phyloP scores from a whole-genome alignment of 441 rosid genomes.

The Pelargonium myrrhifolium region DNA sequence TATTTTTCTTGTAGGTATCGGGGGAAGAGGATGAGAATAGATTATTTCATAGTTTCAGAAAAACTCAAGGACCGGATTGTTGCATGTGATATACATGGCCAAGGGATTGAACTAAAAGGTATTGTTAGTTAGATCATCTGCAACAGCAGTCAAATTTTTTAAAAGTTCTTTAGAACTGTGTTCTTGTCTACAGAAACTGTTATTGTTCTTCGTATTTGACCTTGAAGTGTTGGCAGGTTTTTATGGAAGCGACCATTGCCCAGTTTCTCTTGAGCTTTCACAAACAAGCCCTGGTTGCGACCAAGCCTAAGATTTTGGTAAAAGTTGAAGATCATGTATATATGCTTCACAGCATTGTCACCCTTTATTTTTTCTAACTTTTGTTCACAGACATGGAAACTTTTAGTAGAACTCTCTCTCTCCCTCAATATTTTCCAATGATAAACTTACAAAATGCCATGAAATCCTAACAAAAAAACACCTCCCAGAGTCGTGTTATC shows the following conservation, averaged over 20 bases:
- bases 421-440: too few relatives aligned
- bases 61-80: slow-evolving; percentile 54
- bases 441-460: too few relatives aligned
- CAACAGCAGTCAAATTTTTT: neutral
- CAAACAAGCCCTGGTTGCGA: slow-evolving; percentile 24
- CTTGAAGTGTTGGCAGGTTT: slow-evolving; percentile 43
- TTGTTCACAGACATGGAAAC: neutral
- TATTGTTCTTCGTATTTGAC: neutral
- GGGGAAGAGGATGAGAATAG: slow-evolving; percentile 92
- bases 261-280: slow-evolving; percentile 71
- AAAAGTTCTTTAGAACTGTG: neutral
- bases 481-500: too few relatives aligned
- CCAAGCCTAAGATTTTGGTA: slow-evolving; percentile 12
- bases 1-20: slow-evolving; percentile 48
- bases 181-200: neutral
- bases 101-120: slow-evolving; percentile 83
- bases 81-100: slow-evolving; percentile 73
- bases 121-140: neutral
- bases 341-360: neutral
- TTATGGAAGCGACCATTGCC: slow-evolving; percentile 90
- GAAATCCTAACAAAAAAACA: too few relatives aligned
- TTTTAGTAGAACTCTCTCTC: neutral
- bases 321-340: slow-evolving; percentile 9
- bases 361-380: neutral
- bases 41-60: slow-evolving; percentile 73